Evolutionary conservation across 2,329 filamentous ascomycete species (phyloP), one percentile per base, ranked within the genome.

Genomic region (Geosmithia flava): DNA sequence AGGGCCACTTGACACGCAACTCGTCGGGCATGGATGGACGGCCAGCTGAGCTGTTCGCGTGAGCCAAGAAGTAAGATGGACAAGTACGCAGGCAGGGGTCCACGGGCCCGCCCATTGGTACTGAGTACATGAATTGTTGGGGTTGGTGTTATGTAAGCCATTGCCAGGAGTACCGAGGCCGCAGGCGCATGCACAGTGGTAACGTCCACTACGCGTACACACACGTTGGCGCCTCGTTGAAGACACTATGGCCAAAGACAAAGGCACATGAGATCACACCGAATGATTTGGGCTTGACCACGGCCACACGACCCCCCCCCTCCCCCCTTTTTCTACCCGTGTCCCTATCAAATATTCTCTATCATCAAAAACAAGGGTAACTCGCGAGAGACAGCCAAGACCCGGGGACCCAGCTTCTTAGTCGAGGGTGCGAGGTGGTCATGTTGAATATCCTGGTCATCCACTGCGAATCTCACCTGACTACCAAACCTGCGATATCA

Each of bases 401-500:
- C 11, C 33, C 33, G 33, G 3, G 33, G 11, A 11, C 33, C 19
- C n/a, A 19, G 41, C 15, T 42, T 19, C n/a, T 19, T 42, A 7
- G 41, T 42, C 20, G 20, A 23, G 10, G 16, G 41, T 23, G 20
- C 13, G 20, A 42, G 41, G 41, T 19, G 20, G 20, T 7, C 41
- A 11, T 23, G 20, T 23, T 8, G 7, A 16, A 42, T 23, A 19
- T 3, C 33, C 33, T 16, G 15, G 33, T 37, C 33, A 37, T 37
- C 13, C 33, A 16, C 33, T 13, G 15, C 11, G 11, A 13, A 19
- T 16, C 42, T 16, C 29, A 23, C 16, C 29, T 44, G 33, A 13
- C 33, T 37, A 37, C 33, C 33, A 37, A 37, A 11, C 6, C 15
- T 19, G 43, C 27, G 11, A 11, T 20, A 41, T 27, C 50, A 68